A percentile compares a stretch with the other conserved stretches of the same genome.
Evolutionary conservation across 2,329 filamentous ascomycete genomes (phyloP).

Genomic region (Myriosclerotinia curreyana): DNA sequence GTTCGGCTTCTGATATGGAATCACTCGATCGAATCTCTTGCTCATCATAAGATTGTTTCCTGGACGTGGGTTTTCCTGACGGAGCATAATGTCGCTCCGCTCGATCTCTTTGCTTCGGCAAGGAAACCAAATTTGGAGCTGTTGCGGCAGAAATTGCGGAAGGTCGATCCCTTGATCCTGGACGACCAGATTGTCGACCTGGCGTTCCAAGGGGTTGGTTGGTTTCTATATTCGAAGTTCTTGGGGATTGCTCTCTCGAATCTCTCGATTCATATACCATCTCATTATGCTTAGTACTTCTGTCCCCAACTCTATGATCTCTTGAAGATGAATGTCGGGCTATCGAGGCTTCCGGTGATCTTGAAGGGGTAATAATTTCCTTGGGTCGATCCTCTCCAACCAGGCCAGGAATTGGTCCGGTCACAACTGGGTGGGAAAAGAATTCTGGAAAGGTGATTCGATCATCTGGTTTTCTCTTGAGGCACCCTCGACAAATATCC

Average conservation of each 20-base stretch:
- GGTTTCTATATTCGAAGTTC: conserved; percentile 26
- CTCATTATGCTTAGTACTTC: conserved; percentile 21
- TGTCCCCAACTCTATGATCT: background rate
- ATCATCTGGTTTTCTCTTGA: conserved; percentile 84
- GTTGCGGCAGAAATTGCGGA: conserved; percentile 31
- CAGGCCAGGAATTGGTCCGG: conserved; percentile 72
- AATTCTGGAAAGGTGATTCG: conserved; percentile 83
- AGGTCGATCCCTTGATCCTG: conserved; percentile 31
- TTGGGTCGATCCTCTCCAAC: conserved; percentile 69
- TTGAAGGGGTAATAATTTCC: conserved; percentile 27
- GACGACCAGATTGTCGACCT: conserved; percentile 25
- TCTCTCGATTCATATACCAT: background rate
- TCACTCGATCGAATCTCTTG: conserved; percentile 42
- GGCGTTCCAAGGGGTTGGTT: conserved; percentile 30
- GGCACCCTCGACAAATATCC: conserved; percentile 69
- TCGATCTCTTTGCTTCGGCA: conserved; percentile 34
- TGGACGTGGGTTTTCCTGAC: conserved; percentile 23
- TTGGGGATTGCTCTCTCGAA: conserved; percentile 26
- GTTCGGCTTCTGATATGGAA: conserved; percentile 54
- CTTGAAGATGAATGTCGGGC: conserved; percentile 29
- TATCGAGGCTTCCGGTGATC: conserved; percentile 28
- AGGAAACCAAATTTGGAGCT: conserved; percentile 34
- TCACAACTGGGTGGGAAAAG: conserved; percentile 72
- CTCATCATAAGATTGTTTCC: conserved; percentile 32
- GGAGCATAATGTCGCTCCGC: conserved; percentile 21